phyloP scores from a whole-genome alignment of 1,284 basidiomycete genomes.

The Ceratobasidium sp. region DNA sequence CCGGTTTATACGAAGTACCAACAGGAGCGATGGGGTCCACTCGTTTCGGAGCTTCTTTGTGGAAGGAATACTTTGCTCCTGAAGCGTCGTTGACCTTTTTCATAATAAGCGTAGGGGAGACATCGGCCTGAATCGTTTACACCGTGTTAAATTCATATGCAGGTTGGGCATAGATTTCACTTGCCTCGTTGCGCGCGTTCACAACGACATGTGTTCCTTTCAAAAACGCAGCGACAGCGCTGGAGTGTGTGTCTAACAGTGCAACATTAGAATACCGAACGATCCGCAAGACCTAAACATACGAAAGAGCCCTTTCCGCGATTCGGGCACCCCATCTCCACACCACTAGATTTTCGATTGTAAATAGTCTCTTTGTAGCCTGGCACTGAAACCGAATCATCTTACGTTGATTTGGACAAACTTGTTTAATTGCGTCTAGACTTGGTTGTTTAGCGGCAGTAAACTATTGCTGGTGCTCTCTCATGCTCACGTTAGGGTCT shows the following conservation, averaged over 20 bases:
- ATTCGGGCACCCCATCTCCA: slow-evolving; percentile 94
- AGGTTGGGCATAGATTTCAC: slow-evolving; percentile 43
- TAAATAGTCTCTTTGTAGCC: neutral
- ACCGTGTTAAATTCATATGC: slow-evolving; percentile 54
- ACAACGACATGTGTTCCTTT: slow-evolving; percentile 89
- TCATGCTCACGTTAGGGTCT: slow-evolving; percentile 76
- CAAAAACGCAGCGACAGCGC: slow-evolving; percentile 82
- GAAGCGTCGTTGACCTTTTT: slow-evolving; percentile 88
- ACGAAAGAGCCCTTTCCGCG: slow-evolving; percentile 91
- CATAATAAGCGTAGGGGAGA: slow-evolving; percentile 81
- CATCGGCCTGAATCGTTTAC: slow-evolving; percentile 69
- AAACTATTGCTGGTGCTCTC: neutral
- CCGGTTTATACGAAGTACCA: slow-evolving; percentile 72
- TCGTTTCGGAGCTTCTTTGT: slow-evolving; percentile 69
- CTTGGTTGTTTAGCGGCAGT: slow-evolving; percentile 54
- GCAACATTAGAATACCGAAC: slow-evolving; percentile 9
- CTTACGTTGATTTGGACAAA: slow-evolving; percentile 74
- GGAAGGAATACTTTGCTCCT: slow-evolving; percentile 88
- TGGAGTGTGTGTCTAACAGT: slow-evolving; percentile 72
- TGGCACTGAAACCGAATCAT: neutral
- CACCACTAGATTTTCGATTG: slow-evolving; percentile 68
- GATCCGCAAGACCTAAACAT: slow-evolving; percentile 42
- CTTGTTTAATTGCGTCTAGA: slow-evolving; percentile 84
- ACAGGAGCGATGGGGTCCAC: slow-evolving; percentile 75
- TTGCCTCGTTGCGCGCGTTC: slow-evolving; percentile 88